A percentile compares a stretch with the other conserved stretches of the same genome.
phyloP scores from a whole-genome alignment of 257 asterid genomes.

The Rubia yunnanensis region DNA sequence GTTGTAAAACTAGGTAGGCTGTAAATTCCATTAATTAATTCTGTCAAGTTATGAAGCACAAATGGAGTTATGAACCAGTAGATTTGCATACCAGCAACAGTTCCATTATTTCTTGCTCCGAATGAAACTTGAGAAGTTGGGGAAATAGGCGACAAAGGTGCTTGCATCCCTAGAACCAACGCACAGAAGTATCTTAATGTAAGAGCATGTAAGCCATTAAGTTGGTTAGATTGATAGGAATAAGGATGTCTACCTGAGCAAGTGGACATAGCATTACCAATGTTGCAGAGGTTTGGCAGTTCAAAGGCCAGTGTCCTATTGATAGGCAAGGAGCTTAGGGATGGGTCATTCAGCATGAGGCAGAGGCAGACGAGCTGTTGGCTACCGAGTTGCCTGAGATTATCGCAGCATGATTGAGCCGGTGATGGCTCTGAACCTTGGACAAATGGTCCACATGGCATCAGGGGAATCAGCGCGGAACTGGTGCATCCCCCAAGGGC shows the following conservation, averaged over 20 bases:
- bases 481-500: constrained; percentile 30
- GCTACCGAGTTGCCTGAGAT: constrained; percentile 31
- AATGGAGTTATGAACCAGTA: neutral
- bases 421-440: constrained; percentile 46
- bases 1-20: neutral
- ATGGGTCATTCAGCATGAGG: constrained; percentile 36
- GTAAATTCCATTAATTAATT: too few relatives aligned
- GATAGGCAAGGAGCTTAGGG: constrained; percentile 36
- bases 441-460: constrained; percentile 52
- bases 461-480: constrained; percentile 34
- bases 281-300: constrained; percentile 50
- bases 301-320: constrained; percentile 53
- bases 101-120: constrained; percentile 34
- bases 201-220: neutral
- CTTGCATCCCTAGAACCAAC: constrained; percentile 21
- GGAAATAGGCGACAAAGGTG: constrained; percentile 27
- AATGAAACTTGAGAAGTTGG: constrained; percentile 45
- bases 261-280: constrained; percentile 25
- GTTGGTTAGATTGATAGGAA: neutral
- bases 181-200: neutral
- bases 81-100: constrained; percentile 34
- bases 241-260: constrained; percentile 35
- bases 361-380: constrained; percentile 45
- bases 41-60: neutral
- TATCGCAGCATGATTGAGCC: constrained; percentile 37